Base-by-base conservation (phyloP, 768 basidiomycete genomes). In the Panaeolus cyanescens region DNA sequence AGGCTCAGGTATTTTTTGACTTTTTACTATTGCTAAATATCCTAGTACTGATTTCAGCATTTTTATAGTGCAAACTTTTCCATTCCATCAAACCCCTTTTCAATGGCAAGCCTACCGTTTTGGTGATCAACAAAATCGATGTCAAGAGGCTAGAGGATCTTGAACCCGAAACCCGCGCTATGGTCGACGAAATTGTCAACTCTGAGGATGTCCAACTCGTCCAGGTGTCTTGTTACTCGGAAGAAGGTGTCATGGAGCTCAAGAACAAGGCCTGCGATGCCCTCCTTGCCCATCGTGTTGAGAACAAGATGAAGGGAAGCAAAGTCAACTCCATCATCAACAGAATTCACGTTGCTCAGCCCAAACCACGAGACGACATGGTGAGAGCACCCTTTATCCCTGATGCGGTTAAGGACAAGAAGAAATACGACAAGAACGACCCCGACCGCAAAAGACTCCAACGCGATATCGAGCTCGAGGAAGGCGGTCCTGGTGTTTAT, bases 1-100 rank as follows among this genome's bases (percentile, higher is more conserved):
- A 97, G 77, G 97, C 96, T 40, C 95, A 96, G 84, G 94, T 94
- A 57, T 62, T 85, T 72, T 7, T 62, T 53, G 53, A 28, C 36
- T 28, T 39, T 64, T 15, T 54, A 6, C 20, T 57, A 17, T 56
- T 28, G 10, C n/a, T 33, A 20, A 5, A 56, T 39, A 31, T 54
- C 8, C 31, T 60, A 31, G 40, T 59, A 12, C 28, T 60, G 59
- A 32, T 56, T 55, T 37, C 12, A n/a, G 17, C 32, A 34, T 42
- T 54, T 13, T 30, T 19, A 32, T 68, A 99, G 92, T 97, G 95
- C 83, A 92, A 97, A 82, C 88, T 99, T 65, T 99, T 96, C 87
- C 93, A 98, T 75, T 99, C 97, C 55, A 98, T 99, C 80, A 98
- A 98, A 77, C 97, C 97, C 36, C 86, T 99, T 54, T 99, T 99